Conservation (phyloP, 345 rosid genomes). For the Dovyalis caffra region DNA sequence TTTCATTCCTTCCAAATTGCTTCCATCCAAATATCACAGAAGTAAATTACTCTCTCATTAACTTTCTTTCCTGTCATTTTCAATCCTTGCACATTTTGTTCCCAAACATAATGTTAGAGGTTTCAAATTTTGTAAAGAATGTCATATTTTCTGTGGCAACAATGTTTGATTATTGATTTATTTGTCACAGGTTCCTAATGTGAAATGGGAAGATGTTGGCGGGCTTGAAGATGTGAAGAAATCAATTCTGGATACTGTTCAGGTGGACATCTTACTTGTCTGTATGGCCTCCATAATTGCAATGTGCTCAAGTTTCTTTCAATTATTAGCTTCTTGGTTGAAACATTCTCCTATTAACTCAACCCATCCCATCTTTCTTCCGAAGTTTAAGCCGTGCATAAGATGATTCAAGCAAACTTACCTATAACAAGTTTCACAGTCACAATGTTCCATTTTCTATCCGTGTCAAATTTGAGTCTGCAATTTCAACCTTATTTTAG, state of each 20-base stretch:
- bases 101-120: neutral
- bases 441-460: neutral
- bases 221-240: conserved; percentile 96
- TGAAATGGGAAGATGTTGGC: conserved; percentile 98
- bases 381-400: neutral
- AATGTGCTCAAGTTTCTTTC: neutral
- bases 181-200: conserved; percentile 68
- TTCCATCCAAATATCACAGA: too few relatives aligned
- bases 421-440: neutral
- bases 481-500: neutral
- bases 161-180: conserved; percentile 15
- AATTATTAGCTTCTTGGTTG: neutral
- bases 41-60: too few relatives aligned
- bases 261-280: conserved; percentile 36
- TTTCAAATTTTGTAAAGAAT: neutral
- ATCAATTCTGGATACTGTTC: conserved; percentile 94
- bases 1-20: too few relatives aligned
- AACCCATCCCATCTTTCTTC: neutral
- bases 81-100: too few relatives aligned
- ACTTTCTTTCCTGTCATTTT: too few relatives aligned
- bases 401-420: neutral
- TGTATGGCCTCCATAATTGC: neutral
- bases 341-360: neutral
- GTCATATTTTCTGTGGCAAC: conserved; percentile 2
- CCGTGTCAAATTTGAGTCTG: neutral